Evolutionary conservation across 73 alveolate species (phyloP).

Genomic region (Paraurostyla sp.): DNA sequence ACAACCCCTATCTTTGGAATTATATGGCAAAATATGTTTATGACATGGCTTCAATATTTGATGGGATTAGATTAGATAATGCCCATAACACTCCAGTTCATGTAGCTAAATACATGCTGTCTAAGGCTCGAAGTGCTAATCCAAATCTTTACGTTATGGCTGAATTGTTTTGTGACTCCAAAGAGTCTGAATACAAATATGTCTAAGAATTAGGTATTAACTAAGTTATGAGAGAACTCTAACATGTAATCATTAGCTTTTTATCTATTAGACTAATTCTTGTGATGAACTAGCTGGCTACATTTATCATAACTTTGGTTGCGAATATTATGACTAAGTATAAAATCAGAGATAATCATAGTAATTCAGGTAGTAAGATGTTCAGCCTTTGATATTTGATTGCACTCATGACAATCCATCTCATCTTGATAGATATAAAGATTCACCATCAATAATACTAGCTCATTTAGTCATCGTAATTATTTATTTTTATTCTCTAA

Average conservation of each 20-base stretch:
- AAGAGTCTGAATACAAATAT: conserved; percentile 19
- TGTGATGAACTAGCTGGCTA: conserved; percentile 56
- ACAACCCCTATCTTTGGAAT: conserved; percentile 72
- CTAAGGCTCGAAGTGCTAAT: conserved; percentile 69
- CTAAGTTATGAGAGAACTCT: conserved; percentile 25
- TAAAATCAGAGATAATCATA: not conserved
- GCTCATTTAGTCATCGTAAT: conserved; percentile 29
- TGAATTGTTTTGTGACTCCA: conserved; percentile 42
- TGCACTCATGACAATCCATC: conserved; percentile 54
- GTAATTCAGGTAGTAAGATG: not conserved
- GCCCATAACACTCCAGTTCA: conserved; percentile 68
- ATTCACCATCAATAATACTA: not conserved
- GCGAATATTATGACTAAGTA: conserved; percentile 1
- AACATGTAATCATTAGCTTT: not conserved
- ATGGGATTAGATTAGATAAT: conserved; percentile 83
- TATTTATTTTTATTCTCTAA: not conserved
- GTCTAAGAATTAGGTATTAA: not conserved
- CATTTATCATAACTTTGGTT: conserved; percentile 36
- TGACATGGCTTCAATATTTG: conserved; percentile 72
- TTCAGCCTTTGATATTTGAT: conserved; percentile 11
- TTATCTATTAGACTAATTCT: conserved; percentile 19
- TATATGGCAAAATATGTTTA: conserved; percentile 78
- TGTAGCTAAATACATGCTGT: conserved; percentile 70
- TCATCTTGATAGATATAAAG: conserved; percentile 22
- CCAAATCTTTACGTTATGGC: conserved; percentile 55